phyloP scores from a whole-genome alignment of 495 filamentous ascomycete species.

The Neurospora sp. region DNA sequence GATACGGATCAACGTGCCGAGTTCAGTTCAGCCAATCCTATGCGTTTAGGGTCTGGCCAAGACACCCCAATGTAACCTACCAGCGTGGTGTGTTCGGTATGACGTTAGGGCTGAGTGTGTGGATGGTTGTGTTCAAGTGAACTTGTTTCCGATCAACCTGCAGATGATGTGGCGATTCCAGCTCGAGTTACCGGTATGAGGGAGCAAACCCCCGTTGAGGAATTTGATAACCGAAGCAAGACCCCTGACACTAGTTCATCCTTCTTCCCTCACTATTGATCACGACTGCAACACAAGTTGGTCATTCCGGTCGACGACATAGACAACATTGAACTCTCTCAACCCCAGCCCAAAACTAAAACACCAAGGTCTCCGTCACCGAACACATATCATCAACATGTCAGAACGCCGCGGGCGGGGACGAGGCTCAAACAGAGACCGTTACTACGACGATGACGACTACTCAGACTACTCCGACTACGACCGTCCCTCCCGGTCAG shows the following conservation, averaged over 20 bases:
- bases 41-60: background rate
- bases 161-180: background rate
- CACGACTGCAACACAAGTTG: background rate
- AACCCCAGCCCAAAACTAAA: background rate
- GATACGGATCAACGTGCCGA: background rate
- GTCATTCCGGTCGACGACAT: background rate
- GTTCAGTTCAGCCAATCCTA: background rate
- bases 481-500: background rate
- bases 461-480: slow-evolving; percentile 10
- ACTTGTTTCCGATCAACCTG: background rate
- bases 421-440: slow-evolving; percentile 9
- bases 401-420: background rate
- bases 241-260: background rate
- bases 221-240: background rate
- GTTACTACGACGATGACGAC: slow-evolving; percentile 5
- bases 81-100: background rate
- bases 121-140: background rate
- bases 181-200: background rate
- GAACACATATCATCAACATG: background rate
- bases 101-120: background rate
- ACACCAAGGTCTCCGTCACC: background rate
- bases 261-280: background rate
- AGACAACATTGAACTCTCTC: background rate
- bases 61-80: background rate
- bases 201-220: background rate